These are phyloP conservation scores for Pulveroboletus ravenelii DNA, from an alignment of 768 basidiomycete species.

Conservation along the genomic window DNA sequence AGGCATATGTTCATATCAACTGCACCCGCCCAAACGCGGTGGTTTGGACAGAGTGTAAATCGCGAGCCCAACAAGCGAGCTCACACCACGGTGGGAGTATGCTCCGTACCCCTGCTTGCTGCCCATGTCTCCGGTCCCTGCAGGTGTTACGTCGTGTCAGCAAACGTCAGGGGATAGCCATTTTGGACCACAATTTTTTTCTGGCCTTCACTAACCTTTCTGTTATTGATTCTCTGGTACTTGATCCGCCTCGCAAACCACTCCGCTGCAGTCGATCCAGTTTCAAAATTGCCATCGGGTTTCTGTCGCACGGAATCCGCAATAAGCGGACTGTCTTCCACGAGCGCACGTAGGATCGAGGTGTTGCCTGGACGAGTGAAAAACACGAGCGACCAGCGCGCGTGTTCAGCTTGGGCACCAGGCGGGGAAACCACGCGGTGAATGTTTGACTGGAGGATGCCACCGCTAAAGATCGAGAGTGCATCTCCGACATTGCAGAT, in stretches of 20 bases:
- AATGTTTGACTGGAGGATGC: slow-evolving; percentile 58
- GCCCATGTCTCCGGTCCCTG: slow-evolving; percentile 32
- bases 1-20: neutral
- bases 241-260: slow-evolving; percentile 41
- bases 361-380: slow-evolving; percentile 61
- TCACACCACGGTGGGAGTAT: slow-evolving; percentile 20
- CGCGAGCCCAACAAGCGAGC: too few species aligned
- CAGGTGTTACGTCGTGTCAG: neutral
- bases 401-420: slow-evolving; percentile 45
- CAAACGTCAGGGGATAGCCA: neutral
- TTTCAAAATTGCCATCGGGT: slow-evolving; percentile 36
- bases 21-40: too few species aligned
- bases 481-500: slow-evolving; percentile 64
- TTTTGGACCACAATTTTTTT: neutral
- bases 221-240: slow-evolving; percentile 39
- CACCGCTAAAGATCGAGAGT: slow-evolving; percentile 56
- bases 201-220: slow-evolving; percentile 31
- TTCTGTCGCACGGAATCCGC: slow-evolving; percentile 37
- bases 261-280: slow-evolving; percentile 34
- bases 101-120: slow-evolving; percentile 29
- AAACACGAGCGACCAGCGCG: slow-evolving; percentile 66
- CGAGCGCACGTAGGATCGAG: slow-evolving; percentile 45
- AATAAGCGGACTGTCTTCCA: slow-evolving; percentile 47
- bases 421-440: slow-evolving; percentile 66
- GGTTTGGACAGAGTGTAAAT: too few species aligned